Conservation (phyloP, 2,329 filamentous ascomycete species). For the Xylariaceae sp. region DNA sequence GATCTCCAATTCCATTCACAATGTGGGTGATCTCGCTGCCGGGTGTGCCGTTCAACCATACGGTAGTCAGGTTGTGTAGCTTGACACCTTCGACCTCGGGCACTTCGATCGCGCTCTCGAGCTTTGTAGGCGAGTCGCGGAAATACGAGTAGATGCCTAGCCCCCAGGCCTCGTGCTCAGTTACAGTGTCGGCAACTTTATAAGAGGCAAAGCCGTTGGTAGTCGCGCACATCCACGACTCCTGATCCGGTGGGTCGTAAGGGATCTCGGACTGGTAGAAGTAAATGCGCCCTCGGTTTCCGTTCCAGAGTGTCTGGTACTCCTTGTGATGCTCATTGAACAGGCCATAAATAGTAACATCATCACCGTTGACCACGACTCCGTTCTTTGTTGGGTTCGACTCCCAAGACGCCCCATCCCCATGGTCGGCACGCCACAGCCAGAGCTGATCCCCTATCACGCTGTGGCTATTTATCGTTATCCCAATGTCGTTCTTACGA, state of each 20-base stretch:
- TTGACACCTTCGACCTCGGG: conserved; percentile 23
- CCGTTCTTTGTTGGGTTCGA: conserved; percentile 29
- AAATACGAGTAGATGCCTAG: conserved; percentile 32
- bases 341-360: conserved; percentile 29
- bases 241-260: conserved; percentile 30
- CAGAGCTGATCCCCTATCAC: conserved; percentile 30
- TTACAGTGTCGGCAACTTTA: conserved; percentile 28
- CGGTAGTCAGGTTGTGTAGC: conserved; percentile 29
- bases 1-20: conserved; percentile 26
- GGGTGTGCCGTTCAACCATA: conserved; percentile 28
- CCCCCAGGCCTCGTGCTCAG: conserved; percentile 30
- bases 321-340: conserved; percentile 33
- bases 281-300: conserved; percentile 28
- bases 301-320: conserved; percentile 32
- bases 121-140: conserved; percentile 29
- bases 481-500: conserved; percentile 27
- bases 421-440: conserved; percentile 32
- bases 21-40: conserved; percentile 31
- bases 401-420: conserved; percentile 27
- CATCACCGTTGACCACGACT: conserved; percentile 28
- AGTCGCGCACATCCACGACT: conserved; percentile 24
- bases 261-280: conserved; percentile 33
- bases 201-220: conserved; percentile 31
- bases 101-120: conserved; percentile 31
- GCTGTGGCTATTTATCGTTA: conserved; percentile 29